Conservation (phyloP, 2,329 filamentous ascomycete species). For the Fusarium pseudoanthophilum region DNA sequence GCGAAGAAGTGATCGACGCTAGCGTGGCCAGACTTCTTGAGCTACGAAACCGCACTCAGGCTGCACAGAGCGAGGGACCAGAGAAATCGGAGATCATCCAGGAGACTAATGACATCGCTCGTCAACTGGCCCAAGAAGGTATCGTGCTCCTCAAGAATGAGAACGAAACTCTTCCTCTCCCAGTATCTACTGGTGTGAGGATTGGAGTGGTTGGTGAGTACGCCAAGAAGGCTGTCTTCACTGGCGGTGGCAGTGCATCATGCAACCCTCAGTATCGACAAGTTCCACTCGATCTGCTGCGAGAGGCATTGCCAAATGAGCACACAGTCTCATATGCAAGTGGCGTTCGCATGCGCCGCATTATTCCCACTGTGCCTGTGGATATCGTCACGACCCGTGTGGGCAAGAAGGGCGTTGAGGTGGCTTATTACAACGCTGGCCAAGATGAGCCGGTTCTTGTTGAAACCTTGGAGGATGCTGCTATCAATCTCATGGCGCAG, state of each 20-base stretch:
- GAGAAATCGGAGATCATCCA: conserved; percentile 21
- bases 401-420: not conserved
- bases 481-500: not conserved
- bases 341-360: not conserved
- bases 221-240: not conserved
- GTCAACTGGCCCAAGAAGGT: conserved; percentile 4
- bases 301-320: rapidly evolving
- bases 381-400: rapidly evolving
- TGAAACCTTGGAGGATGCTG: not conserved
- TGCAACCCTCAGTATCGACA: not conserved
- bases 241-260: not conserved
- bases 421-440: not conserved
- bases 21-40: not conserved
- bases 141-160: conserved; percentile 34
- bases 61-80: not conserved
- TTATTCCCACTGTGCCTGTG: not conserved
- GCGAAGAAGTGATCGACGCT: conserved; percentile 4
- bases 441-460: rapidly evolving
- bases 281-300: not conserved
- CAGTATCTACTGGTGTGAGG: rapidly evolving
- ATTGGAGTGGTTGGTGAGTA: not conserved
- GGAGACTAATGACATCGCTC: conserved; percentile 23
- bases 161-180: not conserved
- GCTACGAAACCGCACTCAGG: conserved; percentile 12
- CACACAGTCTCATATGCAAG: rapidly evolving